phyloP scores from a whole-genome alignment of 352 stramenopile species.

The Globisporangium heterothallicum region DNA sequence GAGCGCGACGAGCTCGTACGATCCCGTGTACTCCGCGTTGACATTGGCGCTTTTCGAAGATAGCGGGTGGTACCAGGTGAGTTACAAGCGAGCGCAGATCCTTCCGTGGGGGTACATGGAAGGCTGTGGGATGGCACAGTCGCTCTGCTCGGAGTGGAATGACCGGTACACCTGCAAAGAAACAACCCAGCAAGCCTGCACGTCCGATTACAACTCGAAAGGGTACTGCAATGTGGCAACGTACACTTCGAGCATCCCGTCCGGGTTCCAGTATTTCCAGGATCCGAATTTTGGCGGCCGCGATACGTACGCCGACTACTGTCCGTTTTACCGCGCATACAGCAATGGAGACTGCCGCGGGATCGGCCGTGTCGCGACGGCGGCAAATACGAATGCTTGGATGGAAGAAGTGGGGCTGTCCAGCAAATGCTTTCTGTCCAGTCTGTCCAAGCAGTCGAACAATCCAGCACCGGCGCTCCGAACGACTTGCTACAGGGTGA shows the following conservation, averaged over 20 bases:
- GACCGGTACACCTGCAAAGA: conserved; percentile 62
- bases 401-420: conserved; percentile 48
- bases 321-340: conserved; percentile 70
- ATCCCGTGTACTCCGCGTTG: conserved; percentile 65
- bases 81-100: conserved; percentile 47
- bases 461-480: conserved; percentile 21
- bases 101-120: conserved; percentile 71
- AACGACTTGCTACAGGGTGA: conserved; percentile 53
- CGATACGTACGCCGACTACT: conserved; percentile 75
- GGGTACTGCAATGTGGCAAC: conserved; percentile 70
- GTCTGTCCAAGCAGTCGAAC: conserved; percentile 40
- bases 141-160: conserved; percentile 62
- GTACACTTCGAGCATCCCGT: conserved; percentile 63
- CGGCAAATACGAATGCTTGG: conserved; percentile 29
- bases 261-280: conserved; percentile 80
- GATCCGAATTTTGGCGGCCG: conserved; percentile 46
- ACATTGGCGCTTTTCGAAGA: conserved; percentile 78
- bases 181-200: conserved; percentile 38
- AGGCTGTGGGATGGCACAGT: conserved; percentile 59
- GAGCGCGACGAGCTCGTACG: conserved; percentile 70
- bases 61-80: conserved; percentile 77
- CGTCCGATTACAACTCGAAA: conserved; percentile 59
- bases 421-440: conserved; percentile 75
- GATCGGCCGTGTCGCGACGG: conserved; percentile 37
- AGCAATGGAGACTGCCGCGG: conserved; percentile 74